Percentiles rank a stretch among this genome's conserved stretches.
phyloP scores from a whole-genome alignment of 1,284 basidiomycete genomes.

The Albatrellus sp. region DNA sequence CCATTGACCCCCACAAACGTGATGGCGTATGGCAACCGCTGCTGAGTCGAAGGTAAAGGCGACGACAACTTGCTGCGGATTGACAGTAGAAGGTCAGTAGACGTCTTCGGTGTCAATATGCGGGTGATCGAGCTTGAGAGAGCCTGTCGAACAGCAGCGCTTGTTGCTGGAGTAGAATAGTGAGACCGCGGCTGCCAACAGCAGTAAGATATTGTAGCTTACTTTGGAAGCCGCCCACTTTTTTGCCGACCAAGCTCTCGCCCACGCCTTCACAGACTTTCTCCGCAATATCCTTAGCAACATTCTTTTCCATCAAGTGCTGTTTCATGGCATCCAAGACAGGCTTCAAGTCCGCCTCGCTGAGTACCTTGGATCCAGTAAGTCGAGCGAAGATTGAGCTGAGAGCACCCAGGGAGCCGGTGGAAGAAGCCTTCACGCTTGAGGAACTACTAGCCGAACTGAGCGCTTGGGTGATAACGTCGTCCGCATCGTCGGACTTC shows the following conservation, averaged over 20 bases:
- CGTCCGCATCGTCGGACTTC: conserved; percentile 34
- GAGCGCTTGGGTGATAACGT: conserved; percentile 48
- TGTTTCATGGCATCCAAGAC: conserved; percentile 92
- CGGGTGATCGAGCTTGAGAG: conserved; percentile 83
- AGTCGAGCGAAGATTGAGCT: conserved; percentile 73
- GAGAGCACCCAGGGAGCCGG: conserved; percentile 45
- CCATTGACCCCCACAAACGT: conserved; percentile 99
- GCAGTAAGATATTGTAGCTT: conserved; percentile 16
- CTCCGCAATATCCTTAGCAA: conserved; percentile 90
- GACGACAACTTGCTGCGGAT: conserved; percentile 64
- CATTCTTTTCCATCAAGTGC: conserved; percentile 98
- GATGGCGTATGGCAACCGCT: conserved; percentile 81
- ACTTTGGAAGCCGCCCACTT: conserved; percentile 81
- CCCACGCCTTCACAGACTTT: conserved; percentile 92
- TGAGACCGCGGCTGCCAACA: not conserved
- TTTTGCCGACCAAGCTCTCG: conserved; percentile 81
- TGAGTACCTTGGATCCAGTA: conserved; percentile 76
- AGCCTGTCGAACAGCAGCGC: conserved; percentile 73
- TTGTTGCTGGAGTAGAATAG: conserved; percentile 45
- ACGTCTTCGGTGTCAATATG: conserved; percentile 92
- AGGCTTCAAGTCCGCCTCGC: conserved; percentile 75
- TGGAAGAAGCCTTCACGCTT: conserved; percentile 20
- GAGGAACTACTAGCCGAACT: conserved; percentile 16
- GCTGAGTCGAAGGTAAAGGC: conserved; percentile 56
- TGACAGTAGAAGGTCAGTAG: conserved; percentile 85